These are phyloP conservation scores for Dipteronia sinensis DNA, from an alignment of 345 rosid species.

Conservation along the genomic window DNA sequence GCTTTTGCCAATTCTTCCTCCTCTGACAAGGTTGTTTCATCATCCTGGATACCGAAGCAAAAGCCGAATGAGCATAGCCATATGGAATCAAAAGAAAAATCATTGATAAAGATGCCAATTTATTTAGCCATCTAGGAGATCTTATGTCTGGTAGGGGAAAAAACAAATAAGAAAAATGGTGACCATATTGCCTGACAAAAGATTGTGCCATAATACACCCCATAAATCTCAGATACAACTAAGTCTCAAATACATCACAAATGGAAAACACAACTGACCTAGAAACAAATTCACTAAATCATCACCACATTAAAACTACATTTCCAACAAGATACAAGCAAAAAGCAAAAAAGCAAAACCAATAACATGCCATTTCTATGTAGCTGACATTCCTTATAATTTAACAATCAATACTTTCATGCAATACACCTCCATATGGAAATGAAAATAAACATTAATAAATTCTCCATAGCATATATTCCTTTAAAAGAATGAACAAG, in stretches of 20 bases:
- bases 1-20: constrained; percentile 88
- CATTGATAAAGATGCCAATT: constrained; percentile 3
- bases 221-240: constrained; percentile 1
- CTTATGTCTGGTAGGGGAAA: background rate
- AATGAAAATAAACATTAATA: background rate
- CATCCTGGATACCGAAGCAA: constrained; percentile 62
- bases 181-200: background rate
- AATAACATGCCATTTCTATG: background rate
- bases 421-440: background rate
- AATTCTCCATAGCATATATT: background rate
- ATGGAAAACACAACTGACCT: background rate
- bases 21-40: constrained; percentile 81
- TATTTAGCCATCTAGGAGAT: background rate
- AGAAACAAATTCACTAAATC: background rate
- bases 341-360: background rate
- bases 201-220: background rate
- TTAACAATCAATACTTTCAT: background rate
- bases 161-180: background rate
- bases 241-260: background rate
- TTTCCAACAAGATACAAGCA: background rate
- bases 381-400: background rate
- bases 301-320: background rate
- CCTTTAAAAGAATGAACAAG: background rate
- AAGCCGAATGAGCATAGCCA: background rate
- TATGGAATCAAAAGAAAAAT: background rate